Evolutionary conservation across 345 rosid genomes (phyloP).

Genomic region (Cardamine resedifolia): DNA sequence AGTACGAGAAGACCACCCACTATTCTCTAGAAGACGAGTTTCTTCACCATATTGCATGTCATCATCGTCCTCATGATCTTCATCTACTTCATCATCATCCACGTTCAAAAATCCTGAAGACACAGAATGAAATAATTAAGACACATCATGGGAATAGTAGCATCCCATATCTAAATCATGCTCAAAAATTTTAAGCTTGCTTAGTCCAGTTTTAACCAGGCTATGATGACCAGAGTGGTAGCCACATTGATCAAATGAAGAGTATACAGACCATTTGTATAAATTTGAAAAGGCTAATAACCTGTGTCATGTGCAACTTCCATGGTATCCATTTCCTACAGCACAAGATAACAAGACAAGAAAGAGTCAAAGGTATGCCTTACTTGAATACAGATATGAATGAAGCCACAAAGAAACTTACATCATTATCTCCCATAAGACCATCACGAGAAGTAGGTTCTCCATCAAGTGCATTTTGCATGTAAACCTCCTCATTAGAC

Average conservation of each 20-base stretch:
- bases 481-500: constrained; percentile 39
- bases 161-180: constrained; percentile 23
- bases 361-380: constrained; percentile 24
- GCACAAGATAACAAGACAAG: constrained; percentile 14
- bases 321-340: constrained; percentile 68
- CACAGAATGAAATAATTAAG: constrained; percentile 11
- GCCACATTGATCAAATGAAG: constrained; percentile 8
- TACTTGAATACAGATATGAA: constrained; percentile 9
- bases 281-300: constrained; percentile 34
- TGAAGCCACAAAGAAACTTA: constrained; percentile 43
- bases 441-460: constrained; percentile 36
- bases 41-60: constrained; percentile 51
- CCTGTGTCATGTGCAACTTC: constrained; percentile 83
- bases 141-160: constrained; percentile 20
- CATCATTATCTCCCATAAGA: constrained; percentile 42
- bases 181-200: constrained; percentile 4
- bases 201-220: constrained; percentile 10
- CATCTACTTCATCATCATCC: constrained; percentile 87
- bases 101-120: constrained; percentile 77
- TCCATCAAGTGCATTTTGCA: constrained; percentile 39
- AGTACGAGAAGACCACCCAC: constrained; percentile 99
- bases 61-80: constrained; percentile 59
- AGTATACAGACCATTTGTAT: constrained; percentile 11
- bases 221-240: neutral
- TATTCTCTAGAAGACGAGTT: constrained; percentile 69